Conservation (phyloP, 2,329 filamentous ascomycete genomes). For the Cladosporium colombiae region DNA sequence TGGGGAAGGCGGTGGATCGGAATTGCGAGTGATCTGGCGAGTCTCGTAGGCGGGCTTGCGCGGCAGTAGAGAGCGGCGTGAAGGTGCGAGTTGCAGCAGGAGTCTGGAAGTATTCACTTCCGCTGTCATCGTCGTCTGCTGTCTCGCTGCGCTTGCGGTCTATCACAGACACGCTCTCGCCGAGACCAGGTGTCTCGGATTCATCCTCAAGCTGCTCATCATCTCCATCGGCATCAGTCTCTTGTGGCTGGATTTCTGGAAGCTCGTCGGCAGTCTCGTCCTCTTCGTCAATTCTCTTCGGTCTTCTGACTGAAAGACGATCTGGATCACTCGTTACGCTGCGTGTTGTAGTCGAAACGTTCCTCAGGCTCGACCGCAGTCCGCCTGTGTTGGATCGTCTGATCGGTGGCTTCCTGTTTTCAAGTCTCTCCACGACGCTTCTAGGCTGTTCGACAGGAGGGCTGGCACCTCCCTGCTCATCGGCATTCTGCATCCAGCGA, state of each 20-base stretch:
- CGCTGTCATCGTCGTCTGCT: slow-evolving; percentile 27
- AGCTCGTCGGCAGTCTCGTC: slow-evolving; percentile 39
- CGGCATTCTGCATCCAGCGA: slow-evolving; percentile 81
- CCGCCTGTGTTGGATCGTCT: slow-evolving; percentile 51
- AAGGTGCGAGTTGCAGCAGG: slow-evolving; percentile 37
- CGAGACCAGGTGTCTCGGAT: slow-evolving; percentile 41
- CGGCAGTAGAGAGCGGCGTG: slow-evolving; percentile 31
- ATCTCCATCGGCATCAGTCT: slow-evolving; percentile 84
- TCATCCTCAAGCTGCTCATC: slow-evolving; percentile 75
- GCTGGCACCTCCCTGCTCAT: slow-evolving; percentile 54
- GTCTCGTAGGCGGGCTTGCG: slow-evolving; percentile 29
- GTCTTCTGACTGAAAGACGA: slow-evolving; percentile 40
- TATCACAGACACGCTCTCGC: slow-evolving; percentile 37
- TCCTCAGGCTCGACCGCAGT: slow-evolving; percentile 37
- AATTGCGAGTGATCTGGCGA: slow-evolving; percentile 32
- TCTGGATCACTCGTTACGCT: slow-evolving; percentile 61
- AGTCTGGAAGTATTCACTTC: slow-evolving; percentile 46
- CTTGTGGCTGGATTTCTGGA: slow-evolving; percentile 51
- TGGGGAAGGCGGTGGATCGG: slow-evolving; percentile 29
- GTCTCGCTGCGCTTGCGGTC: slow-evolving; percentile 30
- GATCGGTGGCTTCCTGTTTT: slow-evolving; percentile 55
- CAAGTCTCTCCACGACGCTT: slow-evolving; percentile 59
- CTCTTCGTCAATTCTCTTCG: slow-evolving; percentile 49
- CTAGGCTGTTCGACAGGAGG: slow-evolving; percentile 63
- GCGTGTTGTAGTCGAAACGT: slow-evolving; percentile 53